These are phyloP conservation scores for Theileria luwenshuni DNA, from an alignment of 169 alveolate species.

Conservation along the genomic window DNA sequence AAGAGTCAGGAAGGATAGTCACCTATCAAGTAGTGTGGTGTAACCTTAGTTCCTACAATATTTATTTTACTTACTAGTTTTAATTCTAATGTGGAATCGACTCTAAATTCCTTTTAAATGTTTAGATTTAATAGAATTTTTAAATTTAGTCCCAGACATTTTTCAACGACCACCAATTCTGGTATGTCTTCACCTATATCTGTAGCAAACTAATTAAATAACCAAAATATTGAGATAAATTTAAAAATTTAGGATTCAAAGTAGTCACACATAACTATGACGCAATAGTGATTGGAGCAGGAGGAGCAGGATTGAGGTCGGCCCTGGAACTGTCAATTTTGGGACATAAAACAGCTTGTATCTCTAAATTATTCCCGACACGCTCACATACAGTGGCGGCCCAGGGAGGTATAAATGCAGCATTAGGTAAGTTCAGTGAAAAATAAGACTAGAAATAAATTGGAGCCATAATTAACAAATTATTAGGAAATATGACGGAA, in stretches of 20 bases:
- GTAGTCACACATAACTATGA: constrained; percentile 92
- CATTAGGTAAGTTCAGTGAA: constrained; percentile 1
- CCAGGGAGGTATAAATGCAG: constrained; percentile 78
- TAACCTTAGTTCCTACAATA: no score
- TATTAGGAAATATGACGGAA: constrained; percentile 90
- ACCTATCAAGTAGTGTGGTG: not conserved
- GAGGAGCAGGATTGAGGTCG: constrained; percentile 98
- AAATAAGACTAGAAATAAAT: constrained; percentile 75
- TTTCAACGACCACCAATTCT: constrained; percentile 7
- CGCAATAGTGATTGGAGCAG: constrained; percentile 98
- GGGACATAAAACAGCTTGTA: constrained; percentile 90
- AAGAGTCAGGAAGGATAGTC: no score
- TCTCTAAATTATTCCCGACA: constrained; percentile 95
- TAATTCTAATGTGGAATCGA: not conserved
- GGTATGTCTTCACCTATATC: not conserved
- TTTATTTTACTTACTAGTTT: no score
- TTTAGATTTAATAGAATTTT: constrained; percentile 11
- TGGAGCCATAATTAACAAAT: constrained; percentile 83
- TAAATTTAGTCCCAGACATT: constrained; percentile 2
- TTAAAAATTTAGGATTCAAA: constrained; percentile 73
- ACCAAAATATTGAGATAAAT: not conserved
- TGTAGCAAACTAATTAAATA: not conserved
- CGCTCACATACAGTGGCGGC: constrained; percentile 99
- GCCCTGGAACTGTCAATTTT: constrained; percentile 89
- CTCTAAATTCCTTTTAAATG: constrained; percentile 7